Conservation (phyloP, 2,329 filamentous ascomycete genomes). For the Huntiella moniliformis region DNA sequence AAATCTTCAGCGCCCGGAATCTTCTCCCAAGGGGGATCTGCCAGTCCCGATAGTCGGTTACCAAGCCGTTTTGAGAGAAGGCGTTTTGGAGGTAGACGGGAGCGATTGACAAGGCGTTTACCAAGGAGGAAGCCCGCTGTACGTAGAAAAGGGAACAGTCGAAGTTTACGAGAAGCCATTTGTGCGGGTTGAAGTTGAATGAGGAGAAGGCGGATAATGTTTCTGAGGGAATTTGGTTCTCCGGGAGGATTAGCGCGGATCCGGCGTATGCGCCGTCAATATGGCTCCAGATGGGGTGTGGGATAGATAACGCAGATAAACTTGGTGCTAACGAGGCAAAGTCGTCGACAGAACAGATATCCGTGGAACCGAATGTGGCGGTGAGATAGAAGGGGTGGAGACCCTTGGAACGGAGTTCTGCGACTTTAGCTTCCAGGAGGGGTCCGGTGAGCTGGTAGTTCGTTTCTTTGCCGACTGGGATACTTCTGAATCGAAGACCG, state of each 20-base stretch:
- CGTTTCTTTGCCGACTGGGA: conserved; percentile 42
- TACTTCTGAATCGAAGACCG: conserved; percentile 59
- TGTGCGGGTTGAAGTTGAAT: conserved; percentile 93
- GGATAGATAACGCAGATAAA: conserved; percentile 15
- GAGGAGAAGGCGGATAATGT: conserved; percentile 55
- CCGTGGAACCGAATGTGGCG: conserved; percentile 67
- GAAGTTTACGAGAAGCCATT: conserved; percentile 91
- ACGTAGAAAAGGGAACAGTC: conserved; percentile 71
- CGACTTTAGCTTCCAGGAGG: conserved; percentile 41
- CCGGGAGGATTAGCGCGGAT: conserved; percentile 61
- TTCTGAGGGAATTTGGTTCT: conserved; percentile 40
- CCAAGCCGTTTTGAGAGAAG: conserved; percentile 62
- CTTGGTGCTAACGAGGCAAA: conserved; percentile 46
- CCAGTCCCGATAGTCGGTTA: conserved; percentile 95
- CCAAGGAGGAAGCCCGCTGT: conserved; percentile 55
- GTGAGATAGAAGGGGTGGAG: conserved; percentile 78
- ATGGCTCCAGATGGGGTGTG: conserved; percentile 63
- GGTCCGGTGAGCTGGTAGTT: conserved; percentile 52
- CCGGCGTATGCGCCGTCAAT: conserved; percentile 89
- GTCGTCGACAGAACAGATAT: conserved; percentile 73
- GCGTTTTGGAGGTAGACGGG: conserved; percentile 67
- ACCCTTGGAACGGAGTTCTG: conserved; percentile 45
- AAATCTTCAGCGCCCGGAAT: conserved; percentile 80
- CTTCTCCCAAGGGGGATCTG: conserved; percentile 81
- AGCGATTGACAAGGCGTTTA: conserved; percentile 57